Conservation (phyloP, 352 stramenopile species). For the Phytophthora cajani region DNA sequence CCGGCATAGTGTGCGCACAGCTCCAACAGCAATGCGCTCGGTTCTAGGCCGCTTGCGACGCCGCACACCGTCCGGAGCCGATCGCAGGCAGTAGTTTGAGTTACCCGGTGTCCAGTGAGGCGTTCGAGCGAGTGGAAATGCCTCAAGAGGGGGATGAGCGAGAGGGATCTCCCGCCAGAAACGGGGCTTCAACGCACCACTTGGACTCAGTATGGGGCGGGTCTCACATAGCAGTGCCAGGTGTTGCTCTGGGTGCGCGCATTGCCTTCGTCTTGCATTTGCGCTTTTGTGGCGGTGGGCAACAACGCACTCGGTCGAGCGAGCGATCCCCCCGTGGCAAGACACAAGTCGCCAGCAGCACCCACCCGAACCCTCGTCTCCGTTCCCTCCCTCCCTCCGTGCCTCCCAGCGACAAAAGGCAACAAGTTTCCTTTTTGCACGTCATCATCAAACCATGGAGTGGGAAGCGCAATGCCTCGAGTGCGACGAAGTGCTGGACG, state of each 20-base stretch:
- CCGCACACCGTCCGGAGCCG: neutral
- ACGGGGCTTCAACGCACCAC: slow-evolving; percentile 24
- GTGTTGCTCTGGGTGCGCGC: slow-evolving; percentile 19
- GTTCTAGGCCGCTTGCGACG: neutral
- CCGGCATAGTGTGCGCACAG: neutral
- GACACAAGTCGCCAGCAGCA: neutral
- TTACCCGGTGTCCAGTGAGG: neutral
- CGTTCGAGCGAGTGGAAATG: neutral
- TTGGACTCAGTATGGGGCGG: slow-evolving; percentile 24
- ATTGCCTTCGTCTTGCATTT: slow-evolving; percentile 46
- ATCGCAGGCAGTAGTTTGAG: neutral
- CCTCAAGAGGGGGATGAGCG: slow-evolving; percentile 20
- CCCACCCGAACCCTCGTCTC: neutral
- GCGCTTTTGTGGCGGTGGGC: slow-evolving; percentile 19
- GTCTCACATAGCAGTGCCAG: slow-evolving; percentile 31
- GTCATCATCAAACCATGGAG: slow-evolving; percentile 44
- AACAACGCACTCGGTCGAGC: slow-evolving; percentile 15
- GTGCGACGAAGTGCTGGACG: slow-evolving; percentile 86
- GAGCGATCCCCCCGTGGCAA: neutral
- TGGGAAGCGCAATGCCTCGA: slow-evolving; percentile 72
- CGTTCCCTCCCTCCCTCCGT: slow-evolving; percentile 4
- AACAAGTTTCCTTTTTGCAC: slow-evolving; percentile 10
- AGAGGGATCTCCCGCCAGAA: slow-evolving; percentile 31
- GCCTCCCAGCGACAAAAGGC: neutral
- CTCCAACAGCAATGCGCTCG: neutral